These are phyloP conservation scores for Botryotinia narcissicola DNA, from an alignment of 2,329 filamentous ascomycete genomes.

Conservation along the genomic window DNA sequence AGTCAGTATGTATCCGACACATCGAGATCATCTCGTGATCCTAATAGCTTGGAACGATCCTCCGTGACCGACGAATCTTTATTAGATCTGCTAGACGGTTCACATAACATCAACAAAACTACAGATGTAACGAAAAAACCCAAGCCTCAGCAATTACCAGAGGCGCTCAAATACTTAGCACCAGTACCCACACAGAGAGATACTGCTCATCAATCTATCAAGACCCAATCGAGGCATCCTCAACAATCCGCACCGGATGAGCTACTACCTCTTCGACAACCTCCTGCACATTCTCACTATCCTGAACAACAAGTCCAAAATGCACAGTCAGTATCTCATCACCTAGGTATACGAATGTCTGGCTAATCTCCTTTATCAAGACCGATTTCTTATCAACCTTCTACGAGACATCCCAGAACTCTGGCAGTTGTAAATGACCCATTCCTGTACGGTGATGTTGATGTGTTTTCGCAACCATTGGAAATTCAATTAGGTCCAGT, in stretches of 20 bases:
- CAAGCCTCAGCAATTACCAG: conserved; percentile 15
- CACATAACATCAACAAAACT: background rate
- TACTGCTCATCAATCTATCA: background rate
- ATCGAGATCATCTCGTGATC: conserved; percentile 1
- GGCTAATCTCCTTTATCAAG: conserved; percentile 3
- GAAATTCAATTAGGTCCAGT: conserved; percentile 1
- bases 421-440: background rate
- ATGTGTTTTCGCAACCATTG: conserved; percentile 4
- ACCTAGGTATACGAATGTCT: background rate
- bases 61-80: conserved; percentile 11
- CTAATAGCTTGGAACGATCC: conserved; percentile 8
- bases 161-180: conserved; percentile 19
- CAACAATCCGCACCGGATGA: background rate
- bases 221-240: background rate
- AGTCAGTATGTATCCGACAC: background rate
- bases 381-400: background rate
- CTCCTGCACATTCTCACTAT: background rate
- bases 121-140: background rate
- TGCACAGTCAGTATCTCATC: conserved; percentile 14
- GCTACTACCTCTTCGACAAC: background rate
- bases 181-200: background rate
- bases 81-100: conserved; percentile 6
- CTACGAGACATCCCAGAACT: background rate
- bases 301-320: background rate
- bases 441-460: conserved; percentile 10